These are phyloP conservation scores for Candida mattraensis DNA, from an alignment of 805 yeast species.

Conservation along the genomic window DNA sequence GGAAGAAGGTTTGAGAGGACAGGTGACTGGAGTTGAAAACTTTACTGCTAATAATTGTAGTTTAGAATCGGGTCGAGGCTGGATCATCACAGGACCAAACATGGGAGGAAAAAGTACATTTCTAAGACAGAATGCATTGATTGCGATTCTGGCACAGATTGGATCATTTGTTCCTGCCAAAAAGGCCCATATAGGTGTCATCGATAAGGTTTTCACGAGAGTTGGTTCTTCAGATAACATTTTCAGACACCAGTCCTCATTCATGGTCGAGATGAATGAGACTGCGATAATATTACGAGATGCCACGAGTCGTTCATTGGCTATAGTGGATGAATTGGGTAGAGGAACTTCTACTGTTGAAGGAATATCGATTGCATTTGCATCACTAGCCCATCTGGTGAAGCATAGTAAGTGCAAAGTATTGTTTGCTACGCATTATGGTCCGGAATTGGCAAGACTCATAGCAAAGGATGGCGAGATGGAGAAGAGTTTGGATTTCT, in stretches of 20 bases:
- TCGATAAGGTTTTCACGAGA: conserved; percentile 77
- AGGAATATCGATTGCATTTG: conserved; percentile 84
- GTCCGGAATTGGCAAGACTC: conserved; percentile 48
- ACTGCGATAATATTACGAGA: conserved; percentile 66
- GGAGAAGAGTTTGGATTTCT: conserved; percentile 24
- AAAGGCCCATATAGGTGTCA: conserved; percentile 63
- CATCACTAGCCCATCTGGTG: conserved; percentile 59
- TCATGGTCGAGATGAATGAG: conserved; percentile 92
- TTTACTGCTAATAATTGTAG: conserved; percentile 50
- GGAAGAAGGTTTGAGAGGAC: conserved; percentile 62
- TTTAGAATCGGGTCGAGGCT: conserved; percentile 33
- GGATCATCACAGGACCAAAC: conserved; percentile 86
- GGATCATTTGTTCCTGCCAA: conserved; percentile 75
- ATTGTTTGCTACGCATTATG: conserved; percentile 90
- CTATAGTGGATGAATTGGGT: conserved; percentile 86
- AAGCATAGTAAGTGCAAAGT: conserved; percentile 61
- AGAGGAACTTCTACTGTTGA: conserved; percentile 85
- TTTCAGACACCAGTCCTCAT: conserved; percentile 77
- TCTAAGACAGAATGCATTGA: conserved; percentile 69
- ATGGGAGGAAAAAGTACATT: conserved; percentile 86
- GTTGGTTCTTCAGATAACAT: conserved; percentile 86
- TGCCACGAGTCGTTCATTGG: conserved; percentile 67
- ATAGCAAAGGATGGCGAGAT: conserved; percentile 34
- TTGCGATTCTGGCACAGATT: conserved; percentile 68
- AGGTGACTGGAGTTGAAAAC: conserved; percentile 39